Evolutionary conservation across 2,329 filamentous ascomycete genomes (phyloP), one percentile per base, ranked within the genome.

Genomic region (Alternaria ethzedia): DNA sequence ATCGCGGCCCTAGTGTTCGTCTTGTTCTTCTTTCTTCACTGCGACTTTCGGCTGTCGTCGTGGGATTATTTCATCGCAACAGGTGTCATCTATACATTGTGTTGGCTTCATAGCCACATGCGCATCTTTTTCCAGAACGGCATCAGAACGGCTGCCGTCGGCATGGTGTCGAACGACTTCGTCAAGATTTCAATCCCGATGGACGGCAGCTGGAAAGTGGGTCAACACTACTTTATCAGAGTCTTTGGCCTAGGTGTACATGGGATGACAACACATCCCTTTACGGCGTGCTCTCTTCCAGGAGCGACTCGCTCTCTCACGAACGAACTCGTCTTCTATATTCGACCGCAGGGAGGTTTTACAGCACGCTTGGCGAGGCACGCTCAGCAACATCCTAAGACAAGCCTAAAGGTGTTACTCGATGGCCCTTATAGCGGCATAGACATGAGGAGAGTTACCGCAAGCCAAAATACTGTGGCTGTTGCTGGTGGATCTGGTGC

Each of bases 41-140:
- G 87, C 71, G 83, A 86, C 71, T 85, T 83, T 73, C 82, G 51
- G 46, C 44, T 61, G 10, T 51, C 47, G 11, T 26, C 56, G 12
- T 84, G 85, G 85, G 84, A 89, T 76, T 89, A 89, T 71, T 89
- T 89, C 71, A 85, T 90, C 64, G 87, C 84, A 2, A 83, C 84
- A 0, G 86, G 79, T 9, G 81, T 83, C 0, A 68, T 89, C 7
- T 89, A 88, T 72, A 70, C 84, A 0, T 68, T 83, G 3, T 84
- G 80, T 43, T 83, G 83, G 64, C 65, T 84, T 8, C 84, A 84
- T 60, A 75, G 83, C 0, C 80, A 83, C 61, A 76, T 83, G 47
- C 79, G 82, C 13, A 86, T 84, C 2, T 83, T 78, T 59, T 80
- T 88, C 56, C 81, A 85, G 63, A 80, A 87, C 67, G 86, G 86